These are phyloP conservation scores for Phytophthora ramorum DNA, from an alignment of 352 stramenopile genomes.

Conservation along the genomic window DNA sequence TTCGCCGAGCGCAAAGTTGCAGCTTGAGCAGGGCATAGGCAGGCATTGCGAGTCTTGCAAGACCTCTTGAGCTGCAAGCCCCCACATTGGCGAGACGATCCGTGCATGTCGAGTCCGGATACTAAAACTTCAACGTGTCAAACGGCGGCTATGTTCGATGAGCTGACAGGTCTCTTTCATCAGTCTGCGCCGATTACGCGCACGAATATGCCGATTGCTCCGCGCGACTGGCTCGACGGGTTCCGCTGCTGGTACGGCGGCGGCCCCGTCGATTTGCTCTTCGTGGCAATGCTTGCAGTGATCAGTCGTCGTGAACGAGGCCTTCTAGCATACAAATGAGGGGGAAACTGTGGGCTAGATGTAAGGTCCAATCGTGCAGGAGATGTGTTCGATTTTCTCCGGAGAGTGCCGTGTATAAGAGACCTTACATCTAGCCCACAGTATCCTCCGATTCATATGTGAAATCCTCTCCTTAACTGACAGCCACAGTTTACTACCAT, in stretches of 20 bases:
- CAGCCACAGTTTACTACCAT: neutral
- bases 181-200: constrained; percentile 22
- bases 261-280: too few species aligned
- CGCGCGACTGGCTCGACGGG: constrained; percentile 11
- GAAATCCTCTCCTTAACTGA: neutral
- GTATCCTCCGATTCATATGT: neutral
- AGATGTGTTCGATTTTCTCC: neutral
- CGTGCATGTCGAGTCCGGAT: constrained; percentile 5
- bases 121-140: constrained; percentile 25
- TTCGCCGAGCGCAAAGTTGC: too few species aligned
- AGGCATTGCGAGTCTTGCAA: too few species aligned
- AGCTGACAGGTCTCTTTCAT: constrained; percentile 23
- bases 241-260: neutral
- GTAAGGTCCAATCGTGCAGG: too few species aligned
- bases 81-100: too few species aligned
- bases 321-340: neutral
- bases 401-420: neutral
- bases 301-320: too few species aligned
- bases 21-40: too few species aligned
- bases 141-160: constrained; percentile 14
- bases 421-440: neutral
- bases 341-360: too few species aligned
- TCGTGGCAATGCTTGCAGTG: too few species aligned
- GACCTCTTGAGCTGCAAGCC: too few species aligned
- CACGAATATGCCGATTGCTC: constrained; percentile 8